Conservation (phyloP, 1,284 basidiomycete species). For the Malassezia cuniculi region DNA sequence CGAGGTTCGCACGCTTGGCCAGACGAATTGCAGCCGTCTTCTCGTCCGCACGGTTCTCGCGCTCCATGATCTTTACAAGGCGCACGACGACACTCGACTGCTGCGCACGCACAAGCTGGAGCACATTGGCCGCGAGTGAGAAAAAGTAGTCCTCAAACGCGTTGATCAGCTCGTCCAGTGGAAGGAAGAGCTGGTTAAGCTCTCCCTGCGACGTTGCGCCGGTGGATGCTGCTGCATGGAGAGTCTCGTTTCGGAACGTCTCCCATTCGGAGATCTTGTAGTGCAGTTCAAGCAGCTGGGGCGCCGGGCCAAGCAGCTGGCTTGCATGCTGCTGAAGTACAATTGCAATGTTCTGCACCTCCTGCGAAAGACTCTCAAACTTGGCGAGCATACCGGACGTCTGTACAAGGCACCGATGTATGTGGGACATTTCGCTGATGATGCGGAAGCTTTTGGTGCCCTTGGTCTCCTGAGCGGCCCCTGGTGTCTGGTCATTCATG, state of each 20-base stretch:
- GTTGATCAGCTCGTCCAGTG: slow-evolving; percentile 66
- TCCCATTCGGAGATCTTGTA: slow-evolving; percentile 79
- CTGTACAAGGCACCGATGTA: slow-evolving; percentile 86
- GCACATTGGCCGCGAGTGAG: slow-evolving; percentile 61
- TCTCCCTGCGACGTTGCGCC: slow-evolving; percentile 57
- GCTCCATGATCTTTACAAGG: slow-evolving; percentile 81
- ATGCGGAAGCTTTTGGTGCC: slow-evolving; percentile 26
- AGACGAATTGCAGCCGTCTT: slow-evolving; percentile 89
- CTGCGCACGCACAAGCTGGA: slow-evolving; percentile 63
- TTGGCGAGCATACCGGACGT: slow-evolving; percentile 91
- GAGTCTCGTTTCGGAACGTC: slow-evolving; percentile 62
- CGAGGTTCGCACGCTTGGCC: slow-evolving; percentile 73
- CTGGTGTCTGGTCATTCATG: slow-evolving; percentile 7
- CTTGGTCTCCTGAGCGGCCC: slow-evolving; percentile 10
- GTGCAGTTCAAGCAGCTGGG: slow-evolving; percentile 78
- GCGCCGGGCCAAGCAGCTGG: slow-evolving; percentile 65
- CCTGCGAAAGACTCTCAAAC: slow-evolving; percentile 72
- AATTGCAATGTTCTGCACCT: slow-evolving; percentile 64
- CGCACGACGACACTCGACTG: slow-evolving; percentile 74
- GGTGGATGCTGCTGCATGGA: slow-evolving; percentile 46
- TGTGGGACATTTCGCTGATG: slow-evolving; percentile 62
- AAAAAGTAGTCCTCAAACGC: slow-evolving; percentile 80
- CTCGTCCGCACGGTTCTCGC: slow-evolving; percentile 84
- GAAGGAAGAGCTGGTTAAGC: slow-evolving; percentile 71
- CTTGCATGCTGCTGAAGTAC: slow-evolving; percentile 63